Conservation (phyloP, 2,329 filamentous ascomycete species). For the Fusarium sp. region DNA sequence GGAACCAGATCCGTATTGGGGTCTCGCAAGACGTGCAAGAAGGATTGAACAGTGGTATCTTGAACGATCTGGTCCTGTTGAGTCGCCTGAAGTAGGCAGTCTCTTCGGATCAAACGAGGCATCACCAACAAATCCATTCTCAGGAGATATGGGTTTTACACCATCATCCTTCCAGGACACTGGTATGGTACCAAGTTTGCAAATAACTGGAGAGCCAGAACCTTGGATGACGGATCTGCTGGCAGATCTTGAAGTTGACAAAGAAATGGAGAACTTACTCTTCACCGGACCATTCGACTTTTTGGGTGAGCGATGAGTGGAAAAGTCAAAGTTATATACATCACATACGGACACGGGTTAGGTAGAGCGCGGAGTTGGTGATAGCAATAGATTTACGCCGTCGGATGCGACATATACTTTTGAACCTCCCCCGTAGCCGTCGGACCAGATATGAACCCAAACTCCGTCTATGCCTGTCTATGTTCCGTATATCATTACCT, state of each 20-base stretch:
- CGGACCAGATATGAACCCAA: constrained; percentile 16
- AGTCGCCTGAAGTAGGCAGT: constrained; percentile 28
- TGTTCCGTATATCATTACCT: constrained; percentile 30
- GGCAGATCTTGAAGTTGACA: constrained; percentile 33
- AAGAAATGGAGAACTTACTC: constrained; percentile 31
- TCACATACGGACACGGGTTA: constrained; percentile 24
- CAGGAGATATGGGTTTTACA: constrained; percentile 14
- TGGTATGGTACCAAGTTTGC: constrained; percentile 25
- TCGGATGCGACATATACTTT: constrained; percentile 2
- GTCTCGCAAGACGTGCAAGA: constrained; percentile 35
- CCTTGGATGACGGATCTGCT: constrained; percentile 33
- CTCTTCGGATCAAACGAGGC: constrained; percentile 32
- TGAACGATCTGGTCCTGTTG: constrained; percentile 20
- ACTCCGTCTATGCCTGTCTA: constrained; percentile 41
- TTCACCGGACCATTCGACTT: constrained; percentile 40
- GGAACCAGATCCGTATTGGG: constrained; percentile 42
- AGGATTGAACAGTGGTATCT: constrained; percentile 42
- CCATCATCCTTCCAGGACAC: constrained; percentile 19
- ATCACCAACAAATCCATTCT: constrained; percentile 20
- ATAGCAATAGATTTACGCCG: background rate
- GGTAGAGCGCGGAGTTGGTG: constrained; percentile 25
- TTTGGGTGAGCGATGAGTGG: constrained; percentile 23
- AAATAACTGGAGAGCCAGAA: constrained; percentile 26
- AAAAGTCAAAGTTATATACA: background rate
- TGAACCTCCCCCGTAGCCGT: background rate